Base-by-base conservation (phyloP, 768 basidiomycete species). In the Leccinum boreale region DNA sequence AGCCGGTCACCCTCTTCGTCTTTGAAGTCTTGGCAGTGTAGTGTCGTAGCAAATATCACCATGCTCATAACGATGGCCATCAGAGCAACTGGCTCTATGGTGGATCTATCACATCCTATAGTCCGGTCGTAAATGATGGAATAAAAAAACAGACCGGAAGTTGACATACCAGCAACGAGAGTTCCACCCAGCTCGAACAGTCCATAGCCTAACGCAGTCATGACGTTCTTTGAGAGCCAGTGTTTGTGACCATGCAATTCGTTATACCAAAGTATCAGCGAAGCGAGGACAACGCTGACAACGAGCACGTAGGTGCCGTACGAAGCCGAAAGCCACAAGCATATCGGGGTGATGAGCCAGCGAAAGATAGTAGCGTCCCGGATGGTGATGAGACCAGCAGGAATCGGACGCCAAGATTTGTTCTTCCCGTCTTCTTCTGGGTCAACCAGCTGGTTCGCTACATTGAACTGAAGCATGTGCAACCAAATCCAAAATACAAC, bases 321-420 rank as follows among this genome's bases (percentile, higher is more conserved):
- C 26, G 72, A 59, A 10, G 75, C 70, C 2, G 79, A 80, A 24
- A 72, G 57, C 39, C 65, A 54, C 52, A 75, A 51, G 64, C 77
- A 79, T n/a, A 67, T 58, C 0, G 73, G 65, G 4, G 73, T 64
- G 0, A 75, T 66, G 17, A 71, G 14, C 73, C 77, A 74, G 7
- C 77, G 77, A 4, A 79, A 63, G 7, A 70, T 36, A 10, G 58
- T 66, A 24, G 81, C 77, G 31, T 77, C 63, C 14, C 44, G 63
- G 23, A 77, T 33, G 45, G 70, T 73, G 46, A 81, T 75, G 35
- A 76, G 77, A 11, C 76, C 74, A 8, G 80, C 68, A 1, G 80
- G 80, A 39, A 81, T 68, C 2, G 80, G 80, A 39, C 80, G 70
- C 65, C 71, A 77, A 11, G 76, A 69, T 57, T 80, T 78, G 58